phyloP scores from a whole-genome alignment of 1,284 basidiomycete genomes.

The Sphagnurus paluster region DNA sequence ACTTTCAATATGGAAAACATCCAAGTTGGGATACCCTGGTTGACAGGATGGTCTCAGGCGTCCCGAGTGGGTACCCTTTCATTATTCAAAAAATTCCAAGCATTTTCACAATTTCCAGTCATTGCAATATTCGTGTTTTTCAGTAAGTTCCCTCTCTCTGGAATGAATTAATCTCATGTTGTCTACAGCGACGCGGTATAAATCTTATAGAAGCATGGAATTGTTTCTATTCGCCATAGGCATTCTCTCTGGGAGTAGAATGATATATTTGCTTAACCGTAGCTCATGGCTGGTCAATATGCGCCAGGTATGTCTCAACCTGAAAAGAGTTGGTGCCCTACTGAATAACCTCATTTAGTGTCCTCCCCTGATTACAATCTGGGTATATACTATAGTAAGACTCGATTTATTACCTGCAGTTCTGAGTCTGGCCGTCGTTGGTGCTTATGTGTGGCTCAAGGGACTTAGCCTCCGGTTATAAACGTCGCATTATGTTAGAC shows the following conservation, averaged over 20 bases:
- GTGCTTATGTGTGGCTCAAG: constrained; percentile 60
- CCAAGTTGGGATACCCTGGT: constrained; percentile 46
- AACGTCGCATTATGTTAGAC: not conserved
- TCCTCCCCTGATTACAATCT: constrained; percentile 72
- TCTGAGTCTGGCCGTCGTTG: constrained; percentile 52
- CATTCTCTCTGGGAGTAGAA: constrained; percentile 54
- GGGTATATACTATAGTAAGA: constrained; percentile 72
- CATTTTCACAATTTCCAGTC: constrained; percentile 40
- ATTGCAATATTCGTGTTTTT: constrained; percentile 76
- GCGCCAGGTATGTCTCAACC: constrained; percentile 53
- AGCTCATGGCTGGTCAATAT: constrained; percentile 69
- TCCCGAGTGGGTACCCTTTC: constrained; percentile 59
- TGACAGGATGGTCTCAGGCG: constrained; percentile 57
- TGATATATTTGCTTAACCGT: constrained; percentile 70
- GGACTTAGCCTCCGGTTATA: constrained; percentile 43
- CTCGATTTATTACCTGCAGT: constrained; percentile 64
- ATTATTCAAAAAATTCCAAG: not conserved
- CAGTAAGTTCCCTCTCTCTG: constrained; percentile 46
- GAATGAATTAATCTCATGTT: constrained; percentile 3
- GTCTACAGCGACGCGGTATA: constrained; percentile 61
- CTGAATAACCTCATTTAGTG: constrained; percentile 41
- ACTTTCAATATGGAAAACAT: constrained; percentile 69
- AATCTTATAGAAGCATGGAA: constrained; percentile 52
- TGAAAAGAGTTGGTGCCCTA: not conserved
- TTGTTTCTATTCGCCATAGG: constrained; percentile 57